A percentile compares a stretch with the other conserved stretches of the same genome.
phyloP scores from a whole-genome alignment of 1,284 basidiomycete species.

The Apiotrichum gracile region DNA sequence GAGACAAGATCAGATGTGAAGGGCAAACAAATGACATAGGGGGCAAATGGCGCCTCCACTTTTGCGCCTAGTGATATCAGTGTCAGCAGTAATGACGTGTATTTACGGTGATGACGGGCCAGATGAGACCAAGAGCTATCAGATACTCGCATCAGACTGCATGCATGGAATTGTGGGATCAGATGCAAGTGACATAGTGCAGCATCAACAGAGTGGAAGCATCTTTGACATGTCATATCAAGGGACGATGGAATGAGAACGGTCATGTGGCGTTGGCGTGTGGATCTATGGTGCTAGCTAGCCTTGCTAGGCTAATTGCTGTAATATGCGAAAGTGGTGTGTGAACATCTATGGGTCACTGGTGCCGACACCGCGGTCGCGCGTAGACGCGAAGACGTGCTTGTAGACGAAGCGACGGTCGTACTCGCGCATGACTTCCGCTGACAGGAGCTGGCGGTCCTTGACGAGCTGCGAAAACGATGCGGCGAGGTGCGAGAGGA shows the following conservation, averaged over 20 bases:
- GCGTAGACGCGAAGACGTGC: conserved; percentile 34
- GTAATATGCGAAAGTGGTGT: no score
- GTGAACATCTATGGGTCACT: conserved; percentile 20
- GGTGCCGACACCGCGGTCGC: conserved; percentile 41
- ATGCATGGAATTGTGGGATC: background rate
- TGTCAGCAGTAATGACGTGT: no score
- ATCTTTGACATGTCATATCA: background rate
- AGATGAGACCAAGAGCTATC: no score
- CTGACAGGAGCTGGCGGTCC: conserved; percentile 40
- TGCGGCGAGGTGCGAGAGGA: conserved; percentile 33
- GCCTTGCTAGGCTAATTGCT: no score
- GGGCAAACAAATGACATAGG: background rate
- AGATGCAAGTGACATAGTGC: no score
- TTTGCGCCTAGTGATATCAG: no score
- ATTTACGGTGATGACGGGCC: no score
- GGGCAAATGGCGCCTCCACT: background rate
- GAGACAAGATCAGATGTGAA: background rate
- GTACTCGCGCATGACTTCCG: conserved; percentile 48
- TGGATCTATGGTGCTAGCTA: no score
- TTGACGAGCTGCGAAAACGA: conserved; percentile 41
- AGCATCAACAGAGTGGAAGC: no score
- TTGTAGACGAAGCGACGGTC: conserved; percentile 45
- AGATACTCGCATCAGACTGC: no score
- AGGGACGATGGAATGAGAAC: background rate
- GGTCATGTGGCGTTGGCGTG: no score